phyloP scores from a whole-genome alignment of 177 flowering plant genomes.

The Vitis hybrid region DNA sequence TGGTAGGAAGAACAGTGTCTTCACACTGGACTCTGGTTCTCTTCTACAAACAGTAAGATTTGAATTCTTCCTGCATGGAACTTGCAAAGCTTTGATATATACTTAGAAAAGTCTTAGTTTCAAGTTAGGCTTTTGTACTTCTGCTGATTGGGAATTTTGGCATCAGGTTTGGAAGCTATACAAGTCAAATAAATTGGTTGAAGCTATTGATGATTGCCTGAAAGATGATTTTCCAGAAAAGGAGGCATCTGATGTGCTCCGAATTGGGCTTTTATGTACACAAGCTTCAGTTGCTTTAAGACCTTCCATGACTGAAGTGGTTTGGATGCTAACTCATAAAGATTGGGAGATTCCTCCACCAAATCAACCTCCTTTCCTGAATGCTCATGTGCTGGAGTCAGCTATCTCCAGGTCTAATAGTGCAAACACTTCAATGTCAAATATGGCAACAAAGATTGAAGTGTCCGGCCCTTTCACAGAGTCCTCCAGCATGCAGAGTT shows the following conservation, averaged over 20 bases:
- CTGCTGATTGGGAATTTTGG: background rate
- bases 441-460: slow-evolving; percentile 18
- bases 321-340: slow-evolving; percentile 46
- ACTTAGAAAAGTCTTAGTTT: background rate
- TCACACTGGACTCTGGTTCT: slow-evolving; percentile 35
- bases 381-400: slow-evolving; percentile 32
- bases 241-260: slow-evolving; percentile 48
- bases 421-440: slow-evolving; percentile 26
- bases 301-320: slow-evolving; percentile 73
- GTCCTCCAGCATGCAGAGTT: slow-evolving; percentile 26
- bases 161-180: slow-evolving; percentile 71
- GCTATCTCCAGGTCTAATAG: slow-evolving; percentile 25
- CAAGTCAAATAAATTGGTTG: slow-evolving; percentile 38
- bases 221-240: slow-evolving; percentile 33
- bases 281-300: slow-evolving; percentile 62
- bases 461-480: slow-evolving; percentile 33
- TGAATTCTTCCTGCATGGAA: background rate
- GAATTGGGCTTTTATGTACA: slow-evolving; percentile 71
- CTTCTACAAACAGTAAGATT: slow-evolving; percentile 44
- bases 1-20: slow-evolving; percentile 40
- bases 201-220: slow-evolving; percentile 47
- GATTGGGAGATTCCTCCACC: slow-evolving; percentile 50
- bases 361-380: slow-evolving; percentile 74
- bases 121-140: background rate
- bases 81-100: background rate